Evolutionary conservation across 169 alveolate genomes (phyloP), one percentile per base, ranked within the genome.

Genomic region (Babesia ovata): DNA sequence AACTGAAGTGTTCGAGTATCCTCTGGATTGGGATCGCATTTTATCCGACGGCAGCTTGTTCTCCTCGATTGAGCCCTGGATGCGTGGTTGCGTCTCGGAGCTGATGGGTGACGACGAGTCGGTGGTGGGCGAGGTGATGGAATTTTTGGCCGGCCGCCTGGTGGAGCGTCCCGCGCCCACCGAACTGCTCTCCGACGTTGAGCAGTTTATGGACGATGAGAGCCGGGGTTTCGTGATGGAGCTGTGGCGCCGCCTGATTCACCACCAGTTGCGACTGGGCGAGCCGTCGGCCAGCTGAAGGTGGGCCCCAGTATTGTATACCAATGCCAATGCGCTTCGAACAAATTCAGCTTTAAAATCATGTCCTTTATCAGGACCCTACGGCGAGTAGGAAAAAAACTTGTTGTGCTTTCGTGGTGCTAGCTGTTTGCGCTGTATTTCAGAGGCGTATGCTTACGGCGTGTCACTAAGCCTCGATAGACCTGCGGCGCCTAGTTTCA

Each of bases 21-120:
- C 70, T 28, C 42, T 92, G 36, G 86, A 92, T 59, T 92, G 95
- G 95, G 63, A 69, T 19, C 72, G 73, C 29, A 70, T 81, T 60
- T 66, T 76, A 42, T 66, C 70, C 52, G 76, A 76, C 67, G 75
- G 74, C 33, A 75, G 81, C 65, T 63, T 91, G 45, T 59, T 83
- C n/a, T 36, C 56, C 22, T 77, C 71, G 60, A 46, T 92, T 49
- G 90, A 88, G 63, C 95, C 95, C 7, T 92, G 95, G 95, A 89
- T 92, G 54, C 60, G 84, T 33, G 71, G 78, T 75, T 88, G 92
- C 63, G 78, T 92, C 21, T 59, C 71, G 21, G 95, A 92, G 71
- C 91, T 73, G 60, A 91, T 92, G 94, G 95, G 95, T 26, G 85
- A 85, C n/a, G 95, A 91, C 46, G 95, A 92, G 63, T 45, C 77